Evolutionary conservation across 2,329 filamentous ascomycete genomes (phyloP).

Genomic region (Catunica adiposa): DNA sequence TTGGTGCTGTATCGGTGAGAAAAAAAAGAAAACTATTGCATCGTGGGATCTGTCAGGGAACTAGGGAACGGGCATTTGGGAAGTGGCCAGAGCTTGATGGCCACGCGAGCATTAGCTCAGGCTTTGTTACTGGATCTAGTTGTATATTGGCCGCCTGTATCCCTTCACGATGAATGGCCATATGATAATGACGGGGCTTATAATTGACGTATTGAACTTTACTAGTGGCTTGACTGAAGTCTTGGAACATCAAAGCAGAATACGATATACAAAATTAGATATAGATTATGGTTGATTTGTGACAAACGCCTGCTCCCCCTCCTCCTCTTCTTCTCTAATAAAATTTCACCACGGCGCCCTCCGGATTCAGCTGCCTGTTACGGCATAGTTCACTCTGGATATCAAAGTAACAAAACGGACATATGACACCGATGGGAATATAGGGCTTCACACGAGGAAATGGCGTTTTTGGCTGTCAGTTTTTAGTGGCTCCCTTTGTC

Average conservation of each 20-base stretch:
- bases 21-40: neutral
- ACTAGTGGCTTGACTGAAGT: too few relatives aligned
- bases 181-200: neutral
- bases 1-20: too few relatives aligned
- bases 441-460: neutral
- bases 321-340: too few relatives aligned
- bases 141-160: neutral
- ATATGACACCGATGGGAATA: neutral
- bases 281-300: too few relatives aligned
- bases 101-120: neutral
- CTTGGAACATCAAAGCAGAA: too few relatives aligned
- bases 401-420: too few relatives aligned
- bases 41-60: neutral
- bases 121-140: neutral
- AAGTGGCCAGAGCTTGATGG: neutral
- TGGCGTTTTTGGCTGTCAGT: neutral
- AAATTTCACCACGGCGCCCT: too few relatives aligned
- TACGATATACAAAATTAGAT: too few relatives aligned
- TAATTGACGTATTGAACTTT: neutral
- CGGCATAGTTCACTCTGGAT: too few relatives aligned
- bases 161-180: neutral
- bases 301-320: too few relatives aligned
- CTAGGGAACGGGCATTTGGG: neutral
- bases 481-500: neutral
- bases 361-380: too few relatives aligned